A percentile compares a stretch with the other conserved stretches of the same genome.
phyloP scores from a whole-genome alignment of 768 basidiomycete genomes.

The Kwoniella botswanensis region DNA sequence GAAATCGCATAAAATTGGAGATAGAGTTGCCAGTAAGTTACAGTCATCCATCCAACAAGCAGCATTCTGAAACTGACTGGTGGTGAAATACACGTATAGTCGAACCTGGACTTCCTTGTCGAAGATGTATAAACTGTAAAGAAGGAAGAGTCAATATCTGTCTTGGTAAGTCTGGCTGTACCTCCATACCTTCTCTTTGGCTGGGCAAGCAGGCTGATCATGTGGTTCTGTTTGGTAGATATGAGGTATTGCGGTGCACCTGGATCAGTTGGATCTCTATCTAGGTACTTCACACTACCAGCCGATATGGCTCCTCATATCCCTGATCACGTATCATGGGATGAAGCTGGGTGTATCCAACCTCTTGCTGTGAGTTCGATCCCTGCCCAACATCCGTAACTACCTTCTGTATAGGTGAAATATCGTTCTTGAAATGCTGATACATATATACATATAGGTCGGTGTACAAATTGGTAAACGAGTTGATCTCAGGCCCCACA shows the following conservation, averaged over 20 bases:
- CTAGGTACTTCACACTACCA: constrained; percentile 46
- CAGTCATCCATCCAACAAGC: neutral
- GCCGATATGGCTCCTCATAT: constrained; percentile 54
- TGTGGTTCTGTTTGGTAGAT: constrained; percentile 15
- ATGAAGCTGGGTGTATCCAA: constrained; percentile 52
- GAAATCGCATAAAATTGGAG: constrained; percentile 49
- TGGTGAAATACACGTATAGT: constrained; percentile 19
- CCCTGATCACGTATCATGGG: constrained; percentile 48
- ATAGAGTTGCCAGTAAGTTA: constrained; percentile 46
- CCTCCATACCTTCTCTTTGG: neutral
- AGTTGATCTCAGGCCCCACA: constrained; percentile 44
- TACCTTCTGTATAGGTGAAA: too few relatives aligned
- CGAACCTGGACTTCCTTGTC: constrained; percentile 53
- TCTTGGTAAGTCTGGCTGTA: constrained; percentile 29
- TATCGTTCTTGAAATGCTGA: neutral
- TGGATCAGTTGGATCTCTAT: constrained; percentile 49
- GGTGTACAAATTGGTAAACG: constrained; percentile 53
- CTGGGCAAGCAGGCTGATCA: neutral
- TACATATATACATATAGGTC: constrained; percentile 25
- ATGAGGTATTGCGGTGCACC: constrained; percentile 52
- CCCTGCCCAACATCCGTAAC: neutral
- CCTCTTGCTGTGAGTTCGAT: constrained; percentile 44
- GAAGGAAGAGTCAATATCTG: constrained; percentile 49
- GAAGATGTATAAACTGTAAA: constrained; percentile 52
- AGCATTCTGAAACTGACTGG: neutral